Conservation (phyloP, 176 grass and related monocot genomes). For the Triticum turgidum region DNA sequence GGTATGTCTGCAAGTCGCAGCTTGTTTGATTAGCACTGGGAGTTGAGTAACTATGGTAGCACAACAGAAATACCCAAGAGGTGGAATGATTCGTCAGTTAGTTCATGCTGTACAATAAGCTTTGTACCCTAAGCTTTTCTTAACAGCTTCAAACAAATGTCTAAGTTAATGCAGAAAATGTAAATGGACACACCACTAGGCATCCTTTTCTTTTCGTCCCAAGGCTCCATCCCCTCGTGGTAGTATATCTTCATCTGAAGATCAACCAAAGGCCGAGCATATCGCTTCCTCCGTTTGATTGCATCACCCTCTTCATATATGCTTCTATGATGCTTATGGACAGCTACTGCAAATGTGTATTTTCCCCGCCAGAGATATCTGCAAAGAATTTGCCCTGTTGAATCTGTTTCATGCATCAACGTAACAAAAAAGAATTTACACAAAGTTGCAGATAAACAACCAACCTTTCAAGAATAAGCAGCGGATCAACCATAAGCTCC, state of each 20-base stretch:
- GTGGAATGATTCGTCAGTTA: background rate
- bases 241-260: conserved; percentile 97
- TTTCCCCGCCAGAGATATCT: conserved; percentile 92
- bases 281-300: conserved; percentile 87
- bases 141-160: background rate
- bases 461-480: conserved; percentile 95
- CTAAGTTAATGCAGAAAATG: background rate
- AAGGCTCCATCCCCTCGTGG: conserved; percentile 85
- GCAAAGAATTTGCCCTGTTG: conserved; percentile 4
- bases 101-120: background rate
- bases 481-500: conserved; percentile 96
- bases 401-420: conserved; percentile 1
- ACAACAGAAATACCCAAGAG: background rate
- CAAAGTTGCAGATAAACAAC: background rate
- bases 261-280: conserved; percentile 92
- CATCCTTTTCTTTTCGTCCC: conserved; percentile 60
- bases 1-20: conserved; percentile 67
- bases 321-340: conserved; percentile 94
- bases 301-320: conserved; percentile 96
- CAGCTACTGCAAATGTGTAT: conserved; percentile 86
- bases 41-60: background rate
- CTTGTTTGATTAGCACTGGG: background rate
- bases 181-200: conserved; percentile 59
- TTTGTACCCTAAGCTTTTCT: background rate
- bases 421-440: too few relatives aligned